These are phyloP conservation scores for Nemania sp. DNA, from an alignment of 2,329 filamentous ascomycete genomes.

Conservation along the genomic window DNA sequence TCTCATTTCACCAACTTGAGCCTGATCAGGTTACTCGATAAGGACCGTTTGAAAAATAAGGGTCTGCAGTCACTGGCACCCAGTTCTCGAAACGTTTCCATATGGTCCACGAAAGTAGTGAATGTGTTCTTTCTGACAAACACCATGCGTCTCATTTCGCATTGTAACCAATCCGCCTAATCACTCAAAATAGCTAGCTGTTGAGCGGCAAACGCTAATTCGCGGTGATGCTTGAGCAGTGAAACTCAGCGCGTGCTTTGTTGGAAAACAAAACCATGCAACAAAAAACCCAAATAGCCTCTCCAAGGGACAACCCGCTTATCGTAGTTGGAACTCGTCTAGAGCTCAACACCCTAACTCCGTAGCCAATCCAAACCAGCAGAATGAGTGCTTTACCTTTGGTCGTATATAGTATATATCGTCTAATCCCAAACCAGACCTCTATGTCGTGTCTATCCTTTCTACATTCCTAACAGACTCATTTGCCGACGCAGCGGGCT, in stretches of 20 bases:
- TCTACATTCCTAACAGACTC: slow-evolving; percentile 66
- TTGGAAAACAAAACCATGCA: slow-evolving; percentile 1
- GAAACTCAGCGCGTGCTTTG: background rate
- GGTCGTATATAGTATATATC: slow-evolving; percentile 13
- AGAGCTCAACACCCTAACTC: slow-evolving; percentile 14
- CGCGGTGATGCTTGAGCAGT: background rate
- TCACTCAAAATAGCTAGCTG: no score
- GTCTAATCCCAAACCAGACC: slow-evolving; percentile 14
- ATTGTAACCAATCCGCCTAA: no score
- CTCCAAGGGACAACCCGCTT: background rate
- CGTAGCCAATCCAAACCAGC: background rate
- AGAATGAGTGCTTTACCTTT: slow-evolving; percentile 14
- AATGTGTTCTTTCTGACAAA: background rate
- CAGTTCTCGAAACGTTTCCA: no score
- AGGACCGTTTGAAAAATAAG: no score
- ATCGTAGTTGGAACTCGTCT: background rate
- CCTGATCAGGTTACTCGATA: no score
- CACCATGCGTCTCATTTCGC: slow-evolving; percentile 2
- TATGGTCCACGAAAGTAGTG: background rate
- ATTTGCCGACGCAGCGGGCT: slow-evolving; percentile 73
- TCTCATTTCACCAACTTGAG: no score
- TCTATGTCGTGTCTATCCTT: slow-evolving; percentile 27
- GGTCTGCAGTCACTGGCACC: no score
- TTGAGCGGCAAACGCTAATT: background rate
- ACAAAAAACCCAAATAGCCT: background rate